Evolutionary conservation across 2,329 filamentous ascomycete genomes (phyloP).

Genomic region (Magnaporthiopsis incrustans): DNA sequence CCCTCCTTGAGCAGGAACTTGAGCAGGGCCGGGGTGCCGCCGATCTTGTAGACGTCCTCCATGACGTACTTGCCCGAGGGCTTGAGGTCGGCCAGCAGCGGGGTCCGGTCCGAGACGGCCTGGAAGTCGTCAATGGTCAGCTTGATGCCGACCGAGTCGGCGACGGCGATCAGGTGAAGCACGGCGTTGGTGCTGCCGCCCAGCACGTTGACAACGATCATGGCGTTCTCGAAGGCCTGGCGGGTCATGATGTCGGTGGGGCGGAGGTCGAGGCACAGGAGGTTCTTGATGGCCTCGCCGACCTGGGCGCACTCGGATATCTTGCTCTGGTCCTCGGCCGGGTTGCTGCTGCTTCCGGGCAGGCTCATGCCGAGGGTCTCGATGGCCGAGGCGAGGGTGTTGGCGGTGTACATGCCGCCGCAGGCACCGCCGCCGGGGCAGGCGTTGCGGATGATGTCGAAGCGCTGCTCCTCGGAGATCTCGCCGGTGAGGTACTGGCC

Average conservation of each 20-base stretch:
- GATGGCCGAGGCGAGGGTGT: slow-evolving; percentile 69
- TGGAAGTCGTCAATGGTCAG: slow-evolving; percentile 85
- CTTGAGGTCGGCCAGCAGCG: slow-evolving; percentile 76
- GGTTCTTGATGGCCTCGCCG: slow-evolving; percentile 64
- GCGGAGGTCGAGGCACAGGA: slow-evolving; percentile 68
- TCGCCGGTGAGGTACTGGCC: slow-evolving; percentile 89
- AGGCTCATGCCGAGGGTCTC: slow-evolving; percentile 70
- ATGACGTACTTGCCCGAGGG: slow-evolving; percentile 84
- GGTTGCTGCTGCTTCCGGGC: slow-evolving; percentile 74
- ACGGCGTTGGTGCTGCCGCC: slow-evolving; percentile 83
- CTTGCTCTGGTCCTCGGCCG: slow-evolving; percentile 67
- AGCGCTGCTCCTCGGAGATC: slow-evolving; percentile 84
- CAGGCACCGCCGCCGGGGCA: slow-evolving; percentile 80
- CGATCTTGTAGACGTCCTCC: slow-evolving; percentile 75
- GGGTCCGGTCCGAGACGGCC: slow-evolving; percentile 67
- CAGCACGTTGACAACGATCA: slow-evolving; percentile 74
- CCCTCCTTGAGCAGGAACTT: slow-evolving; percentile 81
- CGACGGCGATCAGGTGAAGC: slow-evolving; percentile 76
- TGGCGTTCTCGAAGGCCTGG: slow-evolving; percentile 76
- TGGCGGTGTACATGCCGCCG: slow-evolving; percentile 78
- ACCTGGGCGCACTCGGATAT: slow-evolving; percentile 63
- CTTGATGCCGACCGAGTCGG: slow-evolving; percentile 72
- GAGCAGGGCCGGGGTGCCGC: slow-evolving; percentile 78
- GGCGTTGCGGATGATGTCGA: slow-evolving; percentile 89
- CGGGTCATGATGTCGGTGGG: slow-evolving; percentile 73